Conservation (phyloP, 2,329 filamentous ascomycete genomes). For the Colletotrichum falcatum region DNA sequence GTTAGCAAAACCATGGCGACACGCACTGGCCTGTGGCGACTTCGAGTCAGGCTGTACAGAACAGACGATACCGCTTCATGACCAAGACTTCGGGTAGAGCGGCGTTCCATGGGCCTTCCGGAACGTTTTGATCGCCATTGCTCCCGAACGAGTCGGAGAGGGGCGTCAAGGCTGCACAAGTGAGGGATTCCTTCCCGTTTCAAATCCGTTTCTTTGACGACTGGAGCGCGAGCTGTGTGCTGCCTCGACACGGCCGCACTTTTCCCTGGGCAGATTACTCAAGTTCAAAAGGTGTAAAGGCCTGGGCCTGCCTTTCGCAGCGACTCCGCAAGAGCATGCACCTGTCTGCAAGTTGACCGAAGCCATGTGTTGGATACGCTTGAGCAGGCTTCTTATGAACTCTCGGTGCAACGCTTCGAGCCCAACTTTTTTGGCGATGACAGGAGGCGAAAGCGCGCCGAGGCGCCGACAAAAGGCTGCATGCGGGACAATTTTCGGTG, state of each 20-base stretch:
- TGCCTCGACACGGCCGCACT: neutral
- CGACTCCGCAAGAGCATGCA: neutral
- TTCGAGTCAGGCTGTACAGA: conserved; percentile 32
- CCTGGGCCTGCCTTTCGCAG: neutral
- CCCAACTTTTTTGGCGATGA: neutral
- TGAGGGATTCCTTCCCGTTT: conserved; percentile 29
- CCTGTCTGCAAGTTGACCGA: conserved; percentile 1
- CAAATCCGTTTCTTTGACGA: conserved; percentile 30
- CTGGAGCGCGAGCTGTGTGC: neutral
- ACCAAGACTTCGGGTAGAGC: neutral
- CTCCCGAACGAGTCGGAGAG: conserved; percentile 18
- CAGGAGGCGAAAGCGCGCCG: neutral
- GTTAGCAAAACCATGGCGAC: neutral
- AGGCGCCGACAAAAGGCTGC: neutral
- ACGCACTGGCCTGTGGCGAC: neutral
- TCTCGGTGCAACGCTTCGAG: neutral
- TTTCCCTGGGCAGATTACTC: neutral
- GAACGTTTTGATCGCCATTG: conserved; percentile 33
- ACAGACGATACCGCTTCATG: conserved; percentile 20
- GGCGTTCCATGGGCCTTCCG: conserved; percentile 36
- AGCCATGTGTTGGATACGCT: neutral
- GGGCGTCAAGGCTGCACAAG: neutral
- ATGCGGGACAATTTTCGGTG: neutral
- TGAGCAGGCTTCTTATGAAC: neutral
- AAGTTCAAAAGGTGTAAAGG: neutral